phyloP scores from a whole-genome alignment of 2,329 filamentous ascomycete species.

The Ilyonectria robusta region DNA sequence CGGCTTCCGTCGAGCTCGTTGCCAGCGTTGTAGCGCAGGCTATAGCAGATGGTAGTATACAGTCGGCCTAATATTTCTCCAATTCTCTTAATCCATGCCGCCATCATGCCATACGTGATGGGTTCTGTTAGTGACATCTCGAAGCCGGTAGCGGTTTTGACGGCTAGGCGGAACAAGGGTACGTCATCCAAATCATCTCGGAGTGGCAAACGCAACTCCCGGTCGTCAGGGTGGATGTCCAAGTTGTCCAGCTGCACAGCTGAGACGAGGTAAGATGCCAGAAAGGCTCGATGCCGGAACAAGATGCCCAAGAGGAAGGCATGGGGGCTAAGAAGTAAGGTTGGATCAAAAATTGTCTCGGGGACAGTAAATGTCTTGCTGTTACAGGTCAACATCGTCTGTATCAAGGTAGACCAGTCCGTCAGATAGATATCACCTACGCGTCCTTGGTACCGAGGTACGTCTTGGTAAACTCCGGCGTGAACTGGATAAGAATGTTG shows the following conservation, averaged over 20 bases:
- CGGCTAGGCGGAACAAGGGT: conserved; percentile 14
- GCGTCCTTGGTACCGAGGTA: conserved; percentile 40
- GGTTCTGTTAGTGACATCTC: conserved; percentile 28
- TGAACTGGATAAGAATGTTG: conserved; percentile 36
- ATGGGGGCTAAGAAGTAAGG: conserved; percentile 55
- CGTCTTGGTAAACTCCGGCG: conserved; percentile 41
- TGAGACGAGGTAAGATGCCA: conserved; percentile 40
- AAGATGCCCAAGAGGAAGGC: conserved; percentile 50
- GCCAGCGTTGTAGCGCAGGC: no score
- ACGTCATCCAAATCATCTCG: conserved; percentile 5
- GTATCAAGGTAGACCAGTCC: background rate
- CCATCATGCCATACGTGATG: no score
- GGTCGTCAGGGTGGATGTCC: conserved; percentile 44
- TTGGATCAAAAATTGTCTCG: conserved; percentile 54
- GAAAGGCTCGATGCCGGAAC: conserved; percentile 44
- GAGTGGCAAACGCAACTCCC: conserved; percentile 32
- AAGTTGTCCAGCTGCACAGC: conserved; percentile 38
- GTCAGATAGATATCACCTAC: conserved; percentile 29
- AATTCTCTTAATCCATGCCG: no score
- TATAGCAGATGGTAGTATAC: no score
- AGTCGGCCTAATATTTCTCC: no score
- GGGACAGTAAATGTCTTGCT: conserved; percentile 53
- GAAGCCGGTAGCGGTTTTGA: conserved; percentile 26
- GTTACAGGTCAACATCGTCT: background rate
- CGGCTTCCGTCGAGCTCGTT: no score